Evolutionary conservation across 2,329 filamentous ascomycete species (phyloP).

Genomic region (Trichoderma aggressivum): DNA sequence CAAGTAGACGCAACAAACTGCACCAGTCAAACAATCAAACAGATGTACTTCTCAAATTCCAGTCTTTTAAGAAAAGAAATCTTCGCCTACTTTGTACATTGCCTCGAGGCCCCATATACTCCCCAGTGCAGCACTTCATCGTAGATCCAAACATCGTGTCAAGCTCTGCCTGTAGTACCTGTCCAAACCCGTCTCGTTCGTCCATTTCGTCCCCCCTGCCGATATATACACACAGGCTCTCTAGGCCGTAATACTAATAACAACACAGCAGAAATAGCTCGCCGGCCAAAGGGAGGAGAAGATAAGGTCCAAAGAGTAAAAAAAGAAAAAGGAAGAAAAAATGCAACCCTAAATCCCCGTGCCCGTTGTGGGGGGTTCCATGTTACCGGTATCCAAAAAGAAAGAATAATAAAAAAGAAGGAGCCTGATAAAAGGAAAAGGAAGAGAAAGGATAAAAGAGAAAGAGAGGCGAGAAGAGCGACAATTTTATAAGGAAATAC

Average conservation of each 20-base stretch:
- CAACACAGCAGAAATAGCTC: constrained; percentile 5
- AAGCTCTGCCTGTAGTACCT: neutral
- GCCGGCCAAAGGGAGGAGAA: neutral
- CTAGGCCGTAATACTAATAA: neutral
- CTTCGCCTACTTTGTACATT: constrained; percentile 8
- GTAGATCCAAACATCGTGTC: constrained; percentile 5
- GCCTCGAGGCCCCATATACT: constrained; percentile 8
- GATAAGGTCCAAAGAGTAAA: neutral
- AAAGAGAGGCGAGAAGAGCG: neutral
- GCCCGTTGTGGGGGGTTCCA: constrained; percentile 16
- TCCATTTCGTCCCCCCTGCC: neutral
- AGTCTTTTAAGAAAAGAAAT: neutral
- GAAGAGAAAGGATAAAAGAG: neutral
- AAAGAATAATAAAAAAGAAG: neutral
- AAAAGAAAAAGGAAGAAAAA: neutral
- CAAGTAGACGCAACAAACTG: neutral
- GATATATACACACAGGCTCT: constrained; percentile 14
- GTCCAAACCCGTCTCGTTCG: neutral
- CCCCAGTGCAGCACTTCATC: neutral
- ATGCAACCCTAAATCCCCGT: constrained; percentile 13
- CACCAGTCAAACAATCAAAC: neutral
- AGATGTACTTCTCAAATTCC: neutral
- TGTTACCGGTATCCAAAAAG: constrained; percentile 12
- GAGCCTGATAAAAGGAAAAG: neutral
- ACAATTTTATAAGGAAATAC: constrained; percentile 2